phyloP scores from a whole-genome alignment of 192 early-diverging fungal genomes.

The Coemansia sp. region DNA sequence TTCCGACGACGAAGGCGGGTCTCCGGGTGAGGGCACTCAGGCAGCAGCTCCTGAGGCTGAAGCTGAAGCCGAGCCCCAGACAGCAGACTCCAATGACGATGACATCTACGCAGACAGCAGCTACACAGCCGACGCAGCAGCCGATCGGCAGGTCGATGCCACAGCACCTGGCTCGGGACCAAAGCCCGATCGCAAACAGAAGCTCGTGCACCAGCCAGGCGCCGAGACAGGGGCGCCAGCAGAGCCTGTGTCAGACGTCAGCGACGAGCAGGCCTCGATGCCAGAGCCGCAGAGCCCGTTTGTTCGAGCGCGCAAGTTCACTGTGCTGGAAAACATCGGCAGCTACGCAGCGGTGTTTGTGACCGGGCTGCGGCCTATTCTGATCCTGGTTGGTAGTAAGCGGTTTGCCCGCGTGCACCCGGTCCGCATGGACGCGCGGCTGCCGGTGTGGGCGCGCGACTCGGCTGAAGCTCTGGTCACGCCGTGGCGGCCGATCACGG shows the following conservation, averaged over 20 bases:
- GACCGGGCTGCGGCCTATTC: slow-evolving; percentile 23
- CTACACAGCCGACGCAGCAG: not conserved
- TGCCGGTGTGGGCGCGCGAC: slow-evolving; percentile 24
- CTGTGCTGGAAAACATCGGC: slow-evolving; percentile 38
- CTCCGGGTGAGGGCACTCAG: not conserved
- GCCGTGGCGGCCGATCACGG: slow-evolving; percentile 22
- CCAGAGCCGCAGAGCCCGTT: not conserved
- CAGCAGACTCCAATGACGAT: not conserved
- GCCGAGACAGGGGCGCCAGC: not conserved
- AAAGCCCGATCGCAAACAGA: slow-evolving; percentile 1
- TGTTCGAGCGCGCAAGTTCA: slow-evolving; percentile 14
- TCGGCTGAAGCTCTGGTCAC: slow-evolving; percentile 17
- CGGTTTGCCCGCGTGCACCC: slow-evolving; percentile 50
- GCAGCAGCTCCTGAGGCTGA: not conserved
- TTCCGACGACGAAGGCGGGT: slow-evolving; percentile 27
- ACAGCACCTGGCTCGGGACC: not conserved
- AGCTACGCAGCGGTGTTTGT: slow-evolving; percentile 45
- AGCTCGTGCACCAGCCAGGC: not conserved
- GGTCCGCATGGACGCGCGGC: slow-evolving; percentile 19
- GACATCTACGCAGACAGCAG: slow-evolving; percentile 22
- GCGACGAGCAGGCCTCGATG: not conserved
- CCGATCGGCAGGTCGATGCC: too few relatives aligned
- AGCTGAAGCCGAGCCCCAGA: not conserved
- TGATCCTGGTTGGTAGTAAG: slow-evolving; percentile 41
- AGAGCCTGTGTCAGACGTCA: not conserved